These are phyloP conservation scores for Mortierella sp. DNA, from an alignment of 371 early-diverging fungal species.

Conservation along the genomic window DNA sequence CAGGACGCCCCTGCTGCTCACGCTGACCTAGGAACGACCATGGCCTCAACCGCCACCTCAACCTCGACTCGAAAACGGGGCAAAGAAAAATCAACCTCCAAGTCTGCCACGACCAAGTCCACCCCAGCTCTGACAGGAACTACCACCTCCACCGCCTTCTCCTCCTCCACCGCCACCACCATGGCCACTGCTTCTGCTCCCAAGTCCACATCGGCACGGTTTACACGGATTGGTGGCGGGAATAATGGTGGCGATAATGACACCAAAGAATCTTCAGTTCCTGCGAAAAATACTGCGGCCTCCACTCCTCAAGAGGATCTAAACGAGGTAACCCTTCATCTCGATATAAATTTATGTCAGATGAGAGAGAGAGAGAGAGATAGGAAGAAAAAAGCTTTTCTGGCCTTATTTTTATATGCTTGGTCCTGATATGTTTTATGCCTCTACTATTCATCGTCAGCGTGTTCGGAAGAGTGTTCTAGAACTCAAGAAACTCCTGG, in stretches of 20 bases:
- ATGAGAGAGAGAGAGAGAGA: too few species aligned
- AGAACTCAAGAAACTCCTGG: constrained; percentile 25
- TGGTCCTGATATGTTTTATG: not conserved
- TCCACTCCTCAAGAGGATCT: constrained; percentile 34
- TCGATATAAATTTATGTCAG: too few species aligned
- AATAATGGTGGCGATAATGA: too few species aligned
- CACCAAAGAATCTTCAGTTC: constrained; percentile 14
- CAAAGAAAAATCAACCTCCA: not conserved
- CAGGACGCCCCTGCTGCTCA: too few species aligned
- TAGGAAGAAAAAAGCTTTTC: too few species aligned
- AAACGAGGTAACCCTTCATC: constrained; percentile 18
- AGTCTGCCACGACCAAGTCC: not conserved
- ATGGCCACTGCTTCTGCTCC: too few species aligned
- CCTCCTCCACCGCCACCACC: too few species aligned
- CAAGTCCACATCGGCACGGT: constrained; percentile 10
- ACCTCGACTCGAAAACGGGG: not conserved
- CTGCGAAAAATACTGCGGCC: constrained; percentile 22
- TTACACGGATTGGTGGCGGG: constrained; percentile 22
- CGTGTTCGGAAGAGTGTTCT: constrained; percentile 12
- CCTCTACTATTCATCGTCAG: not conserved
- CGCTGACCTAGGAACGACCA: not conserved
- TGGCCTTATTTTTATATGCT: not conserved
- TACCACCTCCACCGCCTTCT: too few species aligned
- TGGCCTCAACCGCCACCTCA: too few species aligned
- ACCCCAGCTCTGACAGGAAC: constrained; percentile 14